Percentiles rank a stretch among this genome's conserved stretches.
Evolutionary conservation across 352 stramenopile genomes (phyloP).

Genomic region (Pythium sp.): DNA sequence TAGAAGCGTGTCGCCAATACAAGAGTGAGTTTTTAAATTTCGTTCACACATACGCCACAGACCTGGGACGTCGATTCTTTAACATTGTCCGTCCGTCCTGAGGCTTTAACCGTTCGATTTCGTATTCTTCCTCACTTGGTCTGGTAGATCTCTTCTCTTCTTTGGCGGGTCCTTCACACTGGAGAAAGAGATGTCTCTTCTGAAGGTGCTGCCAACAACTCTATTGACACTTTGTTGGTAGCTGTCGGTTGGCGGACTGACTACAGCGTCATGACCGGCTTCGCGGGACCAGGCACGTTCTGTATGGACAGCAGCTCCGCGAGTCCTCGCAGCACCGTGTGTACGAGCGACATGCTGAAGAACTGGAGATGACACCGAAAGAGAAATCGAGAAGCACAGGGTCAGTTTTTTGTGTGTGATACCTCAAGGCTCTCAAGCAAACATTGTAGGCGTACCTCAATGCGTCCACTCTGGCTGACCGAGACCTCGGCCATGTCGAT

Average conservation of each 20-base stretch:
- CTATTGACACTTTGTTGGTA: background rate
- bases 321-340: constrained; percentile 41
- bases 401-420: background rate
- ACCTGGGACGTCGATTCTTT: background rate
- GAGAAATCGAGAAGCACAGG: background rate
- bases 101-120: background rate
- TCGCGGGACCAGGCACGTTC: constrained; percentile 28
- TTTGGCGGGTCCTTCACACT: too few species aligned
- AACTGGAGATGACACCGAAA: constrained; percentile 27
- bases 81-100: background rate
- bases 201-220: background rate
- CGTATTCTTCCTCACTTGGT: too few species aligned
- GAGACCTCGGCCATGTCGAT: constrained; percentile 49
- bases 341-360: constrained; percentile 45
- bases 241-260: background rate
- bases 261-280: constrained; percentile 45
- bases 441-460: constrained; percentile 35
- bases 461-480: constrained; percentile 32
- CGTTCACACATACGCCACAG: background rate
- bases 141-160: background rate
- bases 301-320: constrained; percentile 46
- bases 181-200: background rate
- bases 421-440: background rate
- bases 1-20: background rate
- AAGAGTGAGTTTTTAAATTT: background rate